Base-by-base conservation (phyloP, 2,329 filamentous ascomycete genomes). In the Madurella mycetomatis region DNA sequence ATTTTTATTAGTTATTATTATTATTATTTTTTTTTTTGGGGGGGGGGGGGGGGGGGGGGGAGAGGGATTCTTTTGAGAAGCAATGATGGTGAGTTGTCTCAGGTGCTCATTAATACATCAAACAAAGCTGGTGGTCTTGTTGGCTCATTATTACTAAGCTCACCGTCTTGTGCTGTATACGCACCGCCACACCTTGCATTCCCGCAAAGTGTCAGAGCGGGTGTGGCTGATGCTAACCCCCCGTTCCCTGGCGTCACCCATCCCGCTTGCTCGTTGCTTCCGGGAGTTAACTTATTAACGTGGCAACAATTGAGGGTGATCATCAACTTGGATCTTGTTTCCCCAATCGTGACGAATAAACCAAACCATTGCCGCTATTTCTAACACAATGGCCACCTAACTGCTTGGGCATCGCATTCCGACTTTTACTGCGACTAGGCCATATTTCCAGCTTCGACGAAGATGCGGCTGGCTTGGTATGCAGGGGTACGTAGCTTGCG, bases 401-500 rank as follows among this genome's bases (percentile, higher is more conserved):
- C 54, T 63, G 52, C 51, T 11, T 30, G n/a, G 19, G 30, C 42
- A 18, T 53, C 40, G 43, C 31, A 18, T 47, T 43, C 41, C 42
- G 16, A 44, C 41, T 55, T 44, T 51, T 49, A 37, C 31, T 25
- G 25, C 18, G 34, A 34, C 44, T 49, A 58, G 54, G 49, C 37
- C 55, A 51, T 41, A 41, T 48, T 59, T 53, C 41, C 40, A 42
- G 42, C 25, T 7, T 25, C 44, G 37, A 60, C 68, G 67, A 79
- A 71, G 65, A 83, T 83, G 81, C 78, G 81, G 67, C 69, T 83
- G 62, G 73, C 74, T 60, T 82, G 79, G 79, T 84, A 83, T 67
- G 78, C 80, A 66, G 79, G 79, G 75, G 80, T 83, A 78, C 69
- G 80, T 73, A 46, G 37, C 34, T 37, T 37, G 34, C 34, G 2